Percentiles rank a stretch among this genome's conserved stretches.
These are phyloP conservation scores for Botryotinia calthae DNA, from an alignment of 2,329 filamentous ascomycete genomes.

Conservation along the genomic window DNA sequence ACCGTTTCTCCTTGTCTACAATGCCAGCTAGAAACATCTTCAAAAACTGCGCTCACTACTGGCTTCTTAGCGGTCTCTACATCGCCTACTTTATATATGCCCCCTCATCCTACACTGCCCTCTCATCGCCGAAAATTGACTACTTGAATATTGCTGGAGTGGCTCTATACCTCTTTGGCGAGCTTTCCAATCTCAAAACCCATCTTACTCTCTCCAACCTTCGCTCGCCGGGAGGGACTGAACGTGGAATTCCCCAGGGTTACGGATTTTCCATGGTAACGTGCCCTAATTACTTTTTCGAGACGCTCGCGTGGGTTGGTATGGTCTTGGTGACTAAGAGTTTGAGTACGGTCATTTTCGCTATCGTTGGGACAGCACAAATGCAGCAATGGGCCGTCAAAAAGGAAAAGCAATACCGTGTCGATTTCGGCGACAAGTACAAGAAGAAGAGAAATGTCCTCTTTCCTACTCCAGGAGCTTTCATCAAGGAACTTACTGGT, in stretches of 20 bases:
- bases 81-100: conserved; percentile 84
- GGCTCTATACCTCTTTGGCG: conserved; percentile 71
- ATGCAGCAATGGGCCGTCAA: conserved; percentile 88
- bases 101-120: conserved; percentile 66
- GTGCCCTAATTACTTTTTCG: conserved; percentile 97
- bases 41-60: conserved; percentile 96
- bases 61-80: conserved; percentile 76
- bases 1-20: conserved; percentile 90
- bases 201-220: conserved; percentile 78
- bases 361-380: conserved; percentile 66
- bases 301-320: conserved; percentile 81
- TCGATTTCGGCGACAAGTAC: conserved; percentile 90
- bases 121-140: conserved; percentile 38
- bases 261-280: conserved; percentile 85
- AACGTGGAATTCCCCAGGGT: conserved; percentile 83
- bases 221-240: conserved; percentile 74
- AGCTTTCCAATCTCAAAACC: conserved; percentile 75
- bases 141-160: conserved; percentile 64
- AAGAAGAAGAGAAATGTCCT: conserved; percentile 88
- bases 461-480: conserved; percentile 51
- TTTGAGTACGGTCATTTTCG: conserved; percentile 75
- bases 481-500: conserved; percentile 24
- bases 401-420: conserved; percentile 87
- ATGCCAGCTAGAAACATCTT: conserved; percentile 91
- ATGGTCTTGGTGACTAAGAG: conserved; percentile 77